Percentiles rank a stretch among this genome's conserved stretches.
phyloP scores from a whole-genome alignment of 257 asterid genomes.

The Solanum bulbocastanum region DNA sequence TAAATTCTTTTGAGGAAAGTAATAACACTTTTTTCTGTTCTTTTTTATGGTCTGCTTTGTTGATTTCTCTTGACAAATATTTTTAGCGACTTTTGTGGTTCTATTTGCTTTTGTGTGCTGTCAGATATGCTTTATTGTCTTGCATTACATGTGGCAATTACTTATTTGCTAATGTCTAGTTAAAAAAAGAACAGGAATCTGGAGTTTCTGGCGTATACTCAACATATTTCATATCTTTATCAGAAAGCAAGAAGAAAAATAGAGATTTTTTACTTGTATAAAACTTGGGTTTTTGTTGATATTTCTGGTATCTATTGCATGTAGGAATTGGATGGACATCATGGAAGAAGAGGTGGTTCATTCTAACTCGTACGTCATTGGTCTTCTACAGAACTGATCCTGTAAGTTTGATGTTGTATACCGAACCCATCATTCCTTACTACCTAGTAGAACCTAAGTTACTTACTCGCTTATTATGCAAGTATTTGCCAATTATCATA shows the following conservation, averaged over 20 bases:
- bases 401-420: slow-evolving; percentile 40
- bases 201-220: background rate
- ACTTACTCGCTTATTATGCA: background rate
- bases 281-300: background rate
- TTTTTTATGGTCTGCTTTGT: background rate
- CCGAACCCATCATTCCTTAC: background rate
- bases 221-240: background rate
- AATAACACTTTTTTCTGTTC: background rate
- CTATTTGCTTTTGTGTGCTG: background rate
- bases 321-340: slow-evolving; percentile 99
- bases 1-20: background rate
- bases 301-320: background rate
- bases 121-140: background rate
- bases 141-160: background rate
- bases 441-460: background rate
- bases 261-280: background rate
- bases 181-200: background rate
- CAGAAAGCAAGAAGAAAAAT: background rate
- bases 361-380: slow-evolving; percentile 89
- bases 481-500: background rate
- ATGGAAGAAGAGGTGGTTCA: slow-evolving; percentile 99
- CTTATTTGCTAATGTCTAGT: background rate
- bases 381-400: slow-evolving; percentile 99
- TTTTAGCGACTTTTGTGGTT: background rate
- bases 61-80: background rate